Evolutionary conservation across 2,329 filamentous ascomycete species (phyloP).

Genomic region (Penicillium sp.): DNA sequence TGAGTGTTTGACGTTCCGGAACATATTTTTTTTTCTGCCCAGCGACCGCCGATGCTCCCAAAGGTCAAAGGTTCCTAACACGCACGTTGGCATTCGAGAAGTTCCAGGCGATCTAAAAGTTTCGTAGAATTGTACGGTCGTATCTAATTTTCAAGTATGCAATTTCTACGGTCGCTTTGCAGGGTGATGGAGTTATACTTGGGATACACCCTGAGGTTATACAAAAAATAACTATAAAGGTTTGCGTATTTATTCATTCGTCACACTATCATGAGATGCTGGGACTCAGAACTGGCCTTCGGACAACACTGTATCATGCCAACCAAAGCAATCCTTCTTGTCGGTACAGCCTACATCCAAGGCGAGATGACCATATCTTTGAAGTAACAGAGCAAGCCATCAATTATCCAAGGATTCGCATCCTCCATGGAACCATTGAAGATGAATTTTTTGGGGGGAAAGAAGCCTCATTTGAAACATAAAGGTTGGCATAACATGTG

Average conservation of each 20-base stretch:
- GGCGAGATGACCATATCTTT: slow-evolving; percentile 24
- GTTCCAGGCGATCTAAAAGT: neutral
- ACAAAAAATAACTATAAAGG: slow-evolving; percentile 2
- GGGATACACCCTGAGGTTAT: neutral
- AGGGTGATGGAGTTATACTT: neutral
- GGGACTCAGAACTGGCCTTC: slow-evolving; percentile 33
- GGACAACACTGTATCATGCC: slow-evolving; percentile 33
- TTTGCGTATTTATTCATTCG: slow-evolving; percentile 31
- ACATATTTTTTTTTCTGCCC: slow-evolving; percentile 24
- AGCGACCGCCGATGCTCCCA: slow-evolving; percentile 19
- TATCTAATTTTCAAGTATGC: neutral
- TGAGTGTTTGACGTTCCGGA: slow-evolving; percentile 8
- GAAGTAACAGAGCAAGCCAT: slow-evolving; percentile 20
- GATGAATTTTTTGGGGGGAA: slow-evolving; percentile 22
- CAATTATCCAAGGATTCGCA: slow-evolving; percentile 27
- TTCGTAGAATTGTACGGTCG: neutral
- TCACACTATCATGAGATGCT: slow-evolving; percentile 39
- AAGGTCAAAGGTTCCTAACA: too few species aligned
- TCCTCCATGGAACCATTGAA: slow-evolving; percentile 28
- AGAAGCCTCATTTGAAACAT: slow-evolving; percentile 26
- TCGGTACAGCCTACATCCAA: slow-evolving; percentile 35
- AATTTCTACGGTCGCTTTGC: neutral
- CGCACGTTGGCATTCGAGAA: neutral
- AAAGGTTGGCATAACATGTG: slow-evolving; percentile 30
- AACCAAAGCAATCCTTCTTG: slow-evolving; percentile 34